Evolutionary conservation across 352 stramenopile species (phyloP).

Genomic region (Phytophthora cactorum): DNA sequence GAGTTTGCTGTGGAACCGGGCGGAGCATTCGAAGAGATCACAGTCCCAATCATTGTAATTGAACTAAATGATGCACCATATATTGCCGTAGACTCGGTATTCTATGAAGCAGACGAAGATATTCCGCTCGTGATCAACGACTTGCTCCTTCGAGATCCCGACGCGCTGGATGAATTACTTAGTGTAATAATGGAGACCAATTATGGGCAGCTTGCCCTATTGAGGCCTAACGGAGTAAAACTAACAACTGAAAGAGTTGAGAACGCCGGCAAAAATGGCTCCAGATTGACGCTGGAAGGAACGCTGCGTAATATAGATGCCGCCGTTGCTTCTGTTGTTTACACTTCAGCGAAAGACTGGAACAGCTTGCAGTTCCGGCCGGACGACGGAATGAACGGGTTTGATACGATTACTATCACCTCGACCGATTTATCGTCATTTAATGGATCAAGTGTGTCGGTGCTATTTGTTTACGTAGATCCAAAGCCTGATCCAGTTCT

Average conservation of each 20-base stretch:
- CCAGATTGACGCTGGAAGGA: conserved; percentile 40
- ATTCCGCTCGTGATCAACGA: conserved; percentile 50
- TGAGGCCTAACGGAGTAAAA: conserved; percentile 26
- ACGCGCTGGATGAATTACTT: conserved; percentile 32
- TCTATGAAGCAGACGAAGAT: conserved; percentile 69
- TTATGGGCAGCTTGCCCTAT: conserved; percentile 46
- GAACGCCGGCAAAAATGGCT: background rate
- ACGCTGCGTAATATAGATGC: conserved; percentile 49
- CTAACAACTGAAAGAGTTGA: conserved; percentile 20
- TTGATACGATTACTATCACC: conserved; percentile 52
- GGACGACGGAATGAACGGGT: conserved; percentile 41
- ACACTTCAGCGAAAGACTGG: conserved; percentile 66
- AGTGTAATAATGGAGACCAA: conserved; percentile 38
- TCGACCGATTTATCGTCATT: conserved; percentile 45
- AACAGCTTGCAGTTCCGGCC: conserved; percentile 57
- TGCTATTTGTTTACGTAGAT: conserved; percentile 42
- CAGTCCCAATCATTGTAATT: conserved; percentile 51
- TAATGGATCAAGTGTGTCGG: conserved; percentile 42
- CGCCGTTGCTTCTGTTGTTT: conserved; percentile 51
- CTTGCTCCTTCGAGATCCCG: conserved; percentile 56
- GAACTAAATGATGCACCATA: conserved; percentile 81
- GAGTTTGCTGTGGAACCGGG: conserved; percentile 10
- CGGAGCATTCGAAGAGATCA: conserved; percentile 31
- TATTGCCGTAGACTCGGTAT: conserved; percentile 33
- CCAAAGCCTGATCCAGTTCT: conserved; percentile 39